These are phyloP conservation scores for Candida yuanshanica DNA, from an alignment of 805 yeast species.

Conservation along the genomic window DNA sequence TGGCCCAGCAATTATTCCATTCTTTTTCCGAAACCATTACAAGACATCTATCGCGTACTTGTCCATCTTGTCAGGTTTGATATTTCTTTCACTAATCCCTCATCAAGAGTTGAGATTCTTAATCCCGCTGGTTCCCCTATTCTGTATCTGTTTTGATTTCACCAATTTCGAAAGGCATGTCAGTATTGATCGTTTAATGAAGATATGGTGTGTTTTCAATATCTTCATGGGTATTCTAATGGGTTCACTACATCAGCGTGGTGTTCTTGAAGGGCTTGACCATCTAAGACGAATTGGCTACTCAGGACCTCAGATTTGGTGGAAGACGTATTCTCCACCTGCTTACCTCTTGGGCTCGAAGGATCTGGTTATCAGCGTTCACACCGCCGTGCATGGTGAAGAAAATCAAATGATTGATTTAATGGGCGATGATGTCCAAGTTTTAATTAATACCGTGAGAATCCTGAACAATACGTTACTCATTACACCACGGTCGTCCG, in stretches of 20 bases:
- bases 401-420: constrained; percentile 33
- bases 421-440: constrained; percentile 37
- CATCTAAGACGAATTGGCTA: constrained; percentile 26
- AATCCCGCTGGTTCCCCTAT: constrained; percentile 69
- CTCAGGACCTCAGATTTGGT: constrained; percentile 58
- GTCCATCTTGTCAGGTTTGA: constrained; percentile 56
- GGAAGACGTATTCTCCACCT: constrained; percentile 95
- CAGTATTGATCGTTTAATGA: constrained; percentile 16
- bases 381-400: constrained; percentile 11
- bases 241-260: constrained; percentile 89
- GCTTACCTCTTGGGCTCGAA: constrained; percentile 58
- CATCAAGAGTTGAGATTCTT: constrained; percentile 95
- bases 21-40: constrained; percentile 26
- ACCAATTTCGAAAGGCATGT: constrained; percentile 22
- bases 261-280: constrained; percentile 65
- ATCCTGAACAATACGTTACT: constrained; percentile 12
- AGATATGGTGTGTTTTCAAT: constrained; percentile 63
- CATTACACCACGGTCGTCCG: constrained; percentile 22
- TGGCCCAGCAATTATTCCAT: constrained; percentile 64
- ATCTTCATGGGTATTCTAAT: constrained; percentile 49
- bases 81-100: constrained; percentile 62
- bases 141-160: constrained; percentile 52
- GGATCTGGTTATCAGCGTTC: constrained; percentile 11
- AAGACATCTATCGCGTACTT: constrained; percentile 50
- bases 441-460: constrained; percentile 20